phyloP scores from a whole-genome alignment of 345 rosid genomes.

The Citrus trifoliata region DNA sequence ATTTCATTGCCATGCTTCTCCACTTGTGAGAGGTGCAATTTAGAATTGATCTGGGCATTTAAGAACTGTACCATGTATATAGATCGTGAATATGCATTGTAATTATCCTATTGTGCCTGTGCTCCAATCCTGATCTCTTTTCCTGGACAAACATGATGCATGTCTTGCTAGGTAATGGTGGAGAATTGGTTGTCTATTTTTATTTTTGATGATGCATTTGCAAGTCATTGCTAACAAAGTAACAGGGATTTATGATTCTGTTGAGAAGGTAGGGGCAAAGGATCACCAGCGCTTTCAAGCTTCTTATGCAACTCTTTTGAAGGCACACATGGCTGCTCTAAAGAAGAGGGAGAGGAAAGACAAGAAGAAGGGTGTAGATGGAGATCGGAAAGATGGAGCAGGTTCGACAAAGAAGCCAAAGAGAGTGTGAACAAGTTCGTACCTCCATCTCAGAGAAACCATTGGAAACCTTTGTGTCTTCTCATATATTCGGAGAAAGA shows the following conservation, averaged over 20 bases:
- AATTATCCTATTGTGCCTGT: neutral
- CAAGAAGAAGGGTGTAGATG: slow-evolving; percentile 66
- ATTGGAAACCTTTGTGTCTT: neutral
- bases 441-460: neutral
- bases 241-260: neutral
- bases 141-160: neutral
- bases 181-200: neutral
- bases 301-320: slow-evolving; percentile 86
- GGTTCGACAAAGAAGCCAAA: slow-evolving; percentile 28
- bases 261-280: slow-evolving; percentile 70
- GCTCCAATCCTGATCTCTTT: too few relatives aligned
- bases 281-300: slow-evolving; percentile 96
- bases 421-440: slow-evolving; percentile 21
- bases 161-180: neutral
- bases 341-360: slow-evolving; percentile 96
- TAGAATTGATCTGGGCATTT: neutral
- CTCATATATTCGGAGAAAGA: too few relatives aligned
- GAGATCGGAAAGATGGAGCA: slow-evolving; percentile 42
- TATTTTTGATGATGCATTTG: neutral
- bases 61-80: neutral
- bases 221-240: neutral
- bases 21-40: neutral
- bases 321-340: slow-evolving; percentile 85
- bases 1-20: neutral
- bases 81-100: neutral